A percentile compares a stretch with the other conserved stretches of the same genome.
Conservation (phyloP, 2,329 filamentous ascomycete species). For the Penicillium sp. region DNA sequence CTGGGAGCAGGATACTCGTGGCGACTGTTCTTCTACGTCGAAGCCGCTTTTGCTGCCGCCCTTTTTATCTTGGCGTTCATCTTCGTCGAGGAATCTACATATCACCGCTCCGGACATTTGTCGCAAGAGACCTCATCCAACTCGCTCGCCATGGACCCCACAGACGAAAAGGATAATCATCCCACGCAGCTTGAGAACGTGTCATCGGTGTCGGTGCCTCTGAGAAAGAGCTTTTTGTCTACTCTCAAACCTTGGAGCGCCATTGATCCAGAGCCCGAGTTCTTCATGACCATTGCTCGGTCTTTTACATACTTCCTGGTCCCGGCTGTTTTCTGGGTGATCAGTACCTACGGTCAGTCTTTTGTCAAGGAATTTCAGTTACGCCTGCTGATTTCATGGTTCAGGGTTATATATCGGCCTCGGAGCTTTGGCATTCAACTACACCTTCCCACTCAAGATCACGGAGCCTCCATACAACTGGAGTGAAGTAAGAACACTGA, state of each 20-base stretch:
- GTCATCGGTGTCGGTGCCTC: constrained; percentile 24
- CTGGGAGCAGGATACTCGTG: constrained; percentile 58
- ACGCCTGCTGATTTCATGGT: neutral
- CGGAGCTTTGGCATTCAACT: constrained; percentile 52
- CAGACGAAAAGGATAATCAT: constrained; percentile 9
- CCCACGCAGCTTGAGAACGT: constrained; percentile 25
- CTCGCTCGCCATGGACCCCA: constrained; percentile 1
- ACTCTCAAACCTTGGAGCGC: constrained; percentile 47
- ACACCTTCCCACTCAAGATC: constrained; percentile 51
- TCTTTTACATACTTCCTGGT: constrained; percentile 51
- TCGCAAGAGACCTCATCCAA: constrained; percentile 11
- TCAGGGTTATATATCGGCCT: constrained; percentile 48
- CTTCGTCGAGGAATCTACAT: constrained; percentile 61
- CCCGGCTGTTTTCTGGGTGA: constrained; percentile 52
- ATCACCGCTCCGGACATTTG: constrained; percentile 40
- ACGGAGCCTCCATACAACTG: constrained; percentile 48
- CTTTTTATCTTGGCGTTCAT: constrained; percentile 52
- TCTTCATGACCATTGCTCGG: constrained; percentile 48
- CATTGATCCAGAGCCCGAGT: constrained; percentile 44
- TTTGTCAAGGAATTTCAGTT: neutral
- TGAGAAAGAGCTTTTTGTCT: constrained; percentile 42
- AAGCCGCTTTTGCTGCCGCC: constrained; percentile 53
- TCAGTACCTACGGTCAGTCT: constrained; percentile 47
- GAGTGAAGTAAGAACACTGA: constrained; percentile 34
- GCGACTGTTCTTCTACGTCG: constrained; percentile 62